phyloP scores from a whole-genome alignment of 108 stramenopile genomes.

The Nitzschia sp. region DNA sequence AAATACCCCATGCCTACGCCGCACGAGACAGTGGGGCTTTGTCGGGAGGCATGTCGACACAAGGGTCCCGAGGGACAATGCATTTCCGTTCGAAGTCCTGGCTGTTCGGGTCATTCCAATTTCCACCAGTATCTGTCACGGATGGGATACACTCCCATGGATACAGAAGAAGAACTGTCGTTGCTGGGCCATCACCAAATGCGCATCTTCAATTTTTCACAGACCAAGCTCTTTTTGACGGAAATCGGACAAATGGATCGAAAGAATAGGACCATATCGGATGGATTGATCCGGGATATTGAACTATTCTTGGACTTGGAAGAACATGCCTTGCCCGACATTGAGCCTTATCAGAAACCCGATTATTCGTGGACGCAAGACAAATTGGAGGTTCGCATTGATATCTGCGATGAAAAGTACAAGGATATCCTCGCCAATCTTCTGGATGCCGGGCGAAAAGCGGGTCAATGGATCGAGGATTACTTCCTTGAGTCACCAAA shows the following conservation, averaged over 20 bases:
- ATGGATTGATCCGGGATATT: background rate
- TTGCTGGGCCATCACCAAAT: constrained; percentile 5
- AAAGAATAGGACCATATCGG: background rate
- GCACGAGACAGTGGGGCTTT: background rate
- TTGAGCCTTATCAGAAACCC: background rate
- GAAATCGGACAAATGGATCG: constrained; percentile 22
- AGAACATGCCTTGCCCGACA: background rate
- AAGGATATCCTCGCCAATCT: background rate
- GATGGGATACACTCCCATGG: constrained; percentile 15
- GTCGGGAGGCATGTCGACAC: background rate
- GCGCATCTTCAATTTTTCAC: constrained; percentile 7
- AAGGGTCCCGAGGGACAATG: background rate
- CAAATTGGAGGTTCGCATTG: background rate
- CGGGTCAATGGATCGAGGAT: background rate
- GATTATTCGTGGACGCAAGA: background rate
- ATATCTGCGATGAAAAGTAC: background rate
- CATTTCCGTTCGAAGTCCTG: background rate
- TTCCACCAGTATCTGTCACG: constrained; percentile 10
- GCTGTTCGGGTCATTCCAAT: constrained; percentile 5
- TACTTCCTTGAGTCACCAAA: background rate
- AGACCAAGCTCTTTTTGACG: constrained; percentile 17
- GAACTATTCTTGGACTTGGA: background rate
- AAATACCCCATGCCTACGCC: background rate
- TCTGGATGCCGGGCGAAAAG: background rate
- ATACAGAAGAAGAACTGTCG: constrained; percentile 12